Percentiles rank a stretch among this genome's conserved stretches.
Conservation (phyloP, 257 asterid species). For the Datura wrightii region DNA sequence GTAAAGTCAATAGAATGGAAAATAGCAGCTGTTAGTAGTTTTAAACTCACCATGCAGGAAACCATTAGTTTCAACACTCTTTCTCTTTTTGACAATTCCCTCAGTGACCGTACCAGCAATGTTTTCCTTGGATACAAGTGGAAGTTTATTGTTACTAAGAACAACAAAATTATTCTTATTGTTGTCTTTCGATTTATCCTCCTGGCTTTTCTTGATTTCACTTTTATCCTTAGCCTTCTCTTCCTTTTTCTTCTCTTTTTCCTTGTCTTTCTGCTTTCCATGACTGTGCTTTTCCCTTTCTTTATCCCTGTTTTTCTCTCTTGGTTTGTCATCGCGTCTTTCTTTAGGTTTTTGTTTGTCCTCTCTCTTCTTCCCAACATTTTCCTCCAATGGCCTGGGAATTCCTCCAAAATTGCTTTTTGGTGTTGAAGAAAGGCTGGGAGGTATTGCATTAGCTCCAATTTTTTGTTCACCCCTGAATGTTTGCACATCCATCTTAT, state of each 20-base stretch:
- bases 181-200: conserved; percentile 41
- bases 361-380: conserved; percentile 47
- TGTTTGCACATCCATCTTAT: conserved; percentile 46
- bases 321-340: conserved; percentile 42
- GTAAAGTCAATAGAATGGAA: conserved; percentile 21
- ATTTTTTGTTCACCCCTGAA: conserved; percentile 39
- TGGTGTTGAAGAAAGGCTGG: conserved; percentile 35
- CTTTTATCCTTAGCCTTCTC: conserved; percentile 46
- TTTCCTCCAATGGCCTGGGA: conserved; percentile 48
- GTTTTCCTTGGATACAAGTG: conserved; percentile 41
- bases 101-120: conserved; percentile 45
- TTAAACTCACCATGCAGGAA: conserved; percentile 69
- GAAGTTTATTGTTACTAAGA: conserved; percentile 38
- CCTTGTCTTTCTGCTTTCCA: conserved; percentile 50
- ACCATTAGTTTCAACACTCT: conserved; percentile 62
- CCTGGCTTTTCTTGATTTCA: conserved; percentile 48
- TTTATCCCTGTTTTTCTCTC: conserved; percentile 50
- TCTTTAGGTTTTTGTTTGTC: conserved; percentile 53
- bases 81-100: conserved; percentile 60
- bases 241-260: conserved; percentile 39
- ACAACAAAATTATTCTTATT: conserved; percentile 41
- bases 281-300: conserved; percentile 50
- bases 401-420: conserved; percentile 48
- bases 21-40: conserved; percentile 30
- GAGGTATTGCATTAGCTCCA: conserved; percentile 43